These are phyloP conservation scores for Violaceomyces palustris DNA, from an alignment of 1,284 basidiomycete species.

Conservation along the genomic window DNA sequence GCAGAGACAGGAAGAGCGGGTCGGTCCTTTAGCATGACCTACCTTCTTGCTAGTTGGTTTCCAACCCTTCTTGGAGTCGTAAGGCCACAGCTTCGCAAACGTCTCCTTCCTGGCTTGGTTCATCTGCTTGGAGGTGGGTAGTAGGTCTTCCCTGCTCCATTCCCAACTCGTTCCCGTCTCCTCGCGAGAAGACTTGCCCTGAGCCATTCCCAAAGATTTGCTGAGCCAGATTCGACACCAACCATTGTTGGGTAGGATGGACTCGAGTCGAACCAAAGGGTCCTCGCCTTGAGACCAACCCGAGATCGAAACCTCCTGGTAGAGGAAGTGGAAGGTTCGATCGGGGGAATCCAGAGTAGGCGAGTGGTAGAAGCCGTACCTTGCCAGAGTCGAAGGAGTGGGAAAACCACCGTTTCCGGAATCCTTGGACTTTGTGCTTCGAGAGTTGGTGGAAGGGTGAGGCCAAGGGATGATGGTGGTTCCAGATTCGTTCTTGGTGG, in stretches of 20 bases:
- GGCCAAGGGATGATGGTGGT: slow-evolving; percentile 18
- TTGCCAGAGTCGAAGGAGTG: slow-evolving; percentile 35
- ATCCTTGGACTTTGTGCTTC: slow-evolving; percentile 12
- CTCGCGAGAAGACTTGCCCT: slow-evolving; percentile 7
- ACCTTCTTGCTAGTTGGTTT: slow-evolving; percentile 49
- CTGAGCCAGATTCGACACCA: slow-evolving; percentile 32
- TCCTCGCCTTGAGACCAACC: slow-evolving; percentile 40
- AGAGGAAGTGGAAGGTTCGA: slow-evolving; percentile 36
- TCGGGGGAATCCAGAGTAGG: slow-evolving; percentile 31
- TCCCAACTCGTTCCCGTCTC: slow-evolving; percentile 13
- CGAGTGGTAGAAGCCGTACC: slow-evolving; percentile 42
- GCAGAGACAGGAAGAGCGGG: neutral
- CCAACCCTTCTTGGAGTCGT: slow-evolving; percentile 51
- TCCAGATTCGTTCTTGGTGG: slow-evolving; percentile 1
- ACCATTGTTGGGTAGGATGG: slow-evolving; percentile 18
- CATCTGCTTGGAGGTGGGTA: slow-evolving; percentile 43
- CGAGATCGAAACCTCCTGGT: slow-evolving; percentile 30
- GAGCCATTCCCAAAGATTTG: slow-evolving; percentile 3
- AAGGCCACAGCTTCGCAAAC: slow-evolving; percentile 46
- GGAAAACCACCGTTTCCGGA: slow-evolving; percentile 14
- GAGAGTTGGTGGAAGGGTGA: slow-evolving; percentile 11
- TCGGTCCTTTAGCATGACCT: neutral
- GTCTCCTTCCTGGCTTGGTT: slow-evolving; percentile 41
- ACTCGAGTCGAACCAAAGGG: slow-evolving; percentile 25
- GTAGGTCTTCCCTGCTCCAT: slow-evolving; percentile 21